A percentile compares a stretch with the other conserved stretches of the same genome.
Conservation (phyloP, 257 asterid genomes). For the Verbascum thapsus region DNA sequence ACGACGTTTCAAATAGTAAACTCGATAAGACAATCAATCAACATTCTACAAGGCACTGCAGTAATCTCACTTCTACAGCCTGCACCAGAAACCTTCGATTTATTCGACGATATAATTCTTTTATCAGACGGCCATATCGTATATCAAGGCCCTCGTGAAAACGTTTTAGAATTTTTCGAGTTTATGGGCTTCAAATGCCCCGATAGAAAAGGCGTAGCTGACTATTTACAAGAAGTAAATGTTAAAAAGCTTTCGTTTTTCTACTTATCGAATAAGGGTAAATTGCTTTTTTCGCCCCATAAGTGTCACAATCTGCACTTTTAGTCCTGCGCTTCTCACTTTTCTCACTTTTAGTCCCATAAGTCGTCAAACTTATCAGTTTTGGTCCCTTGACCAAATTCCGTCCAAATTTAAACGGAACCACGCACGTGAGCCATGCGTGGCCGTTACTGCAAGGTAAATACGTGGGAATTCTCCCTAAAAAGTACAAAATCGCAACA, state of each 20-base stretch:
- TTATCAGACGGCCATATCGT: conserved; percentile 78
- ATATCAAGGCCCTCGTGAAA: conserved; percentile 89
- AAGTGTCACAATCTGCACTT: no score
- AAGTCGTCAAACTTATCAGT: no score
- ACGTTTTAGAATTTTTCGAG: conserved; percentile 73
- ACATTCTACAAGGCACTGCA: conserved; percentile 81
- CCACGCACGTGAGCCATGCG: no score
- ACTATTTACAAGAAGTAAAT: conserved; percentile 85
- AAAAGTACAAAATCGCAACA: no score
- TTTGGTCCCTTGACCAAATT: no score
- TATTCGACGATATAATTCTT: conserved; percentile 82
- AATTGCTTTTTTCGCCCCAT: no score
- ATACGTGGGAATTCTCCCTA: no score
- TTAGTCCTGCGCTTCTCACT: no score
- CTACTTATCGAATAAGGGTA: conserved; percentile 10
- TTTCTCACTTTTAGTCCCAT: no score
- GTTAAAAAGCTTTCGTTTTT: conserved; percentile 8
- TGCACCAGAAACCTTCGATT: conserved; percentile 80
- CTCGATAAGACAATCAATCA: conserved; percentile 71
- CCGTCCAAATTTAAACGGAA: no score
- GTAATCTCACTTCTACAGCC: conserved; percentile 88
- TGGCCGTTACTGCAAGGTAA: no score
- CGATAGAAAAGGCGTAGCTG: conserved; percentile 88
- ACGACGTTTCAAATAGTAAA: conserved; percentile 84
- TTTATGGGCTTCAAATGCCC: conserved; percentile 83